Evolutionary conservation across 306 rosid genomes (phyloP).

Genomic region (Ammopiptanthus mongolicus): DNA sequence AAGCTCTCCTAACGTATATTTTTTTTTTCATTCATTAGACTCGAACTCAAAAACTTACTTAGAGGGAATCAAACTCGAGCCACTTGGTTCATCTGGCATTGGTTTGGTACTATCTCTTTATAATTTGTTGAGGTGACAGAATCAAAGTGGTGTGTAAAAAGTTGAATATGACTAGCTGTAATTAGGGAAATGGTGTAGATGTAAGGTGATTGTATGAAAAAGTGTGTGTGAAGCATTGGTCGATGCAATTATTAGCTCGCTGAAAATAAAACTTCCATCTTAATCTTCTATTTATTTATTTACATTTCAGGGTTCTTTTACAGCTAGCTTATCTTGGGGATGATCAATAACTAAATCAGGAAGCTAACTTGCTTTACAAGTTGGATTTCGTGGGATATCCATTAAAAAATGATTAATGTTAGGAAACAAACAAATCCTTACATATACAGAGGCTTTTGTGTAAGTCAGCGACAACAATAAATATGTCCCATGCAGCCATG

Average conservation of each 20-base stretch:
- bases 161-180: background rate
- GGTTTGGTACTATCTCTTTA: background rate
- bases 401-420: background rate
- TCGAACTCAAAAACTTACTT: too few species aligned
- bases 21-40: too few species aligned
- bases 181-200: background rate
- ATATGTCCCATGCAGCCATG: background rate
- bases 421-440: background rate
- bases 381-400: background rate
- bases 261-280: conserved; percentile 3
- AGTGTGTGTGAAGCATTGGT: too few species aligned
- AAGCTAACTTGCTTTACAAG: conserved; percentile 2
- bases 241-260: background rate
- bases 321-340: background rate
- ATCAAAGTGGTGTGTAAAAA: background rate
- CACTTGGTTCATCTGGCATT: too few species aligned
- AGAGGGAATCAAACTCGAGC: too few species aligned
- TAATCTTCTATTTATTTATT: background rate
- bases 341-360: background rate
- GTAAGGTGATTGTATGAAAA: background rate
- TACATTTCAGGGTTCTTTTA: background rate
- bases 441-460: background rate
- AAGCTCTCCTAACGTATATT: too few species aligned
- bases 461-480: conserved; percentile 26
- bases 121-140: background rate